A percentile compares a stretch with the other conserved stretches of the same genome.
These are phyloP conservation scores for Russula virescens DNA, from an alignment of 768 basidiomycete species.

Conservation along the genomic window DNA sequence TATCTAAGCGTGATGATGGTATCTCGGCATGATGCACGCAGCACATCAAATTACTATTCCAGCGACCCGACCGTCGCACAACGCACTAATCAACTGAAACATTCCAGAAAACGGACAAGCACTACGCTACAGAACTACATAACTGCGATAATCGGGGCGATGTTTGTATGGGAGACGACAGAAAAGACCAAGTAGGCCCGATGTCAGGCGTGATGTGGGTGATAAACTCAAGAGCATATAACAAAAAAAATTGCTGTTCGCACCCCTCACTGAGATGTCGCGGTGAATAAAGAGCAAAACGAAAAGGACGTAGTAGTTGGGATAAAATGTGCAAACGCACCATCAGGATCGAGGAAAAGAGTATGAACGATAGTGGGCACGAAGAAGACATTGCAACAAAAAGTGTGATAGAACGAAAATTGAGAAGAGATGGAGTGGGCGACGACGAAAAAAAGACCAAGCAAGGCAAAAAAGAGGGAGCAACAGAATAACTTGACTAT, in stretches of 20 bases:
- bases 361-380: conserved; percentile 10
- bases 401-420: not conserved
- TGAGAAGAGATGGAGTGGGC: not conserved
- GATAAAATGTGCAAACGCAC: conserved; percentile 3
- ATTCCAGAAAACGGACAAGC: conserved; percentile 23
- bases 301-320: conserved; percentile 23
- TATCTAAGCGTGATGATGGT: not conserved
- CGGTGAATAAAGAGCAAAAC: conserved; percentile 26
- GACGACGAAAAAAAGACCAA: conserved; percentile 4
- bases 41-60: not conserved
- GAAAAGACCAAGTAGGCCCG: not conserved
- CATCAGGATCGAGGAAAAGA: not conserved
- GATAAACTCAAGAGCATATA: conserved; percentile 9
- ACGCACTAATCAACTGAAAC: conserved; percentile 12
- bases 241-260: not conserved
- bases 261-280: conserved; percentile 25
- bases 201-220: conserved; percentile 10
- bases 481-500: conserved; percentile 19
- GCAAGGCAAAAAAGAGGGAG: conserved; percentile 9
- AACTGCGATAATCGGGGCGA: conserved; percentile 25
- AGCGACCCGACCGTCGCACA: not conserved
- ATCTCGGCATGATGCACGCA: not conserved
- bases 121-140: conserved; percentile 35
- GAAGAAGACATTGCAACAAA: not conserved
- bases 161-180: conserved; percentile 21